A percentile compares a stretch with the other conserved stretches of the same genome.
These are phyloP conservation scores for Diaporthe sp. DNA, from an alignment of 2,329 filamentous ascomycete species.

Conservation along the genomic window DNA sequence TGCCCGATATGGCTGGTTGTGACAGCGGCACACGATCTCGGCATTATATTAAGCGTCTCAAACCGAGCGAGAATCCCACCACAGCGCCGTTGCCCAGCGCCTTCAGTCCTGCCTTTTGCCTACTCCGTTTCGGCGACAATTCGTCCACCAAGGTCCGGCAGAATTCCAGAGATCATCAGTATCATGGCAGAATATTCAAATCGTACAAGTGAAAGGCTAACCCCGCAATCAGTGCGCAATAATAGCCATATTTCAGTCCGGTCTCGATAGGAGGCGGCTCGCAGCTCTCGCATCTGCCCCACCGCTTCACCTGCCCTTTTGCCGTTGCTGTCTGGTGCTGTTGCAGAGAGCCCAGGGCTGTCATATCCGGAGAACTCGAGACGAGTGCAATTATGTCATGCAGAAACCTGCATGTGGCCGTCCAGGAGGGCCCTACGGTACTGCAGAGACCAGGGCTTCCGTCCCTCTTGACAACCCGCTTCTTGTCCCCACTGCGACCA, in stretches of 20 bases:
- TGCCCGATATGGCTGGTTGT: not conserved
- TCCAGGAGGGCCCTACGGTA: not conserved
- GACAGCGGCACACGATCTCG: slow-evolving; percentile 13
- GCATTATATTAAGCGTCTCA: not conserved
- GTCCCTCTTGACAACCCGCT: slow-evolving; percentile 48
- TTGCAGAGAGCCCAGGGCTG: slow-evolving; percentile 12
- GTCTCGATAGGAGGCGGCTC: slow-evolving; percentile 1
- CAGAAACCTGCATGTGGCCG: slow-evolving; percentile 33
- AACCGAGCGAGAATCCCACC: not conserved
- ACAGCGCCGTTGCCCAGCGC: not conserved
- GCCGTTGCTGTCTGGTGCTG: slow-evolving; percentile 1
- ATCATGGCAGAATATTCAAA: not conserved
- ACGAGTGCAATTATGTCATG: slow-evolving; percentile 36
- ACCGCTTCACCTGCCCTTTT: not conserved
- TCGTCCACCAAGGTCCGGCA: not conserved
- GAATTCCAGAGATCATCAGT: not conserved
- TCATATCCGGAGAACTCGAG: not conserved
- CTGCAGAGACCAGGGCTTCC: slow-evolving; percentile 43
- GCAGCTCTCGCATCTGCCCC: slow-evolving; percentile 4
- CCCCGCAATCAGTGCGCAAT: not conserved
- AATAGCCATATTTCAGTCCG: not conserved
- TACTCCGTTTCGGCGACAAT: not conserved
- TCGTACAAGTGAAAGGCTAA: not conserved
- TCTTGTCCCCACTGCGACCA: slow-evolving; percentile 34
- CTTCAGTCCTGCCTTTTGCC: not conserved